Evolutionary conservation across 108 stramenopile species (phyloP), one percentile per base, ranked within the genome.

Genomic region (Nitzschia sp.): DNA sequence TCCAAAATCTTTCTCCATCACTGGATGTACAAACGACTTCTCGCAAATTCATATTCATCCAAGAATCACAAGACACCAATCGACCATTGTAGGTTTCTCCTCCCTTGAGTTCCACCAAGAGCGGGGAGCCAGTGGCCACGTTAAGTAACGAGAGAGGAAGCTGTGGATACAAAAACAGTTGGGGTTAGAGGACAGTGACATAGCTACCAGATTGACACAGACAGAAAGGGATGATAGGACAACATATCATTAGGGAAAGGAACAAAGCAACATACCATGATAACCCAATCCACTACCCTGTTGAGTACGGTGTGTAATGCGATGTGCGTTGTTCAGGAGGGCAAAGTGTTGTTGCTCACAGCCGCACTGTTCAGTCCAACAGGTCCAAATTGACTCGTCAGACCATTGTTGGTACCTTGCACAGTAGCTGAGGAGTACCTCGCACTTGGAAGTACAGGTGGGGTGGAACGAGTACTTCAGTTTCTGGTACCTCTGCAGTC

Each of bases 51-150:
- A 99, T 87, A 76, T 99, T 99, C 99, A 99, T 99, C 82, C 87
- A 99, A 14, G 91, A 80, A 77, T 99, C 97, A 56, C 95, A 96
- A 60, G 80, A 89, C 24, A 92, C 88, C 42, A 99, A 85, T 8
- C 94, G 87, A n/a, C 99, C 99, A 69, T 97, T 98, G 94, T 98
- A 99, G 19, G 97, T 98, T 63, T 95, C 94, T 40, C 99, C 99
- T 21, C 91, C 94, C 73, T 99, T 99, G 19, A 99, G 84, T 85
- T 99, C 99, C 34, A 99, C 94, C 68, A 99, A 76, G 78, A 99
- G 83, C 50, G 97, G 95, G 20, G 95, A 94, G 53, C 89, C 82
- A 48, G 85, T 87, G 21, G 98, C 95, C 55, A 96, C 90, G 63
- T 83, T 86, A 20, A 99, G 76, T 50, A 99, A 80, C 12, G 96